Base-by-base conservation (phyloP, 148 eudicot species). In the Heliosperma pusillum region DNA sequence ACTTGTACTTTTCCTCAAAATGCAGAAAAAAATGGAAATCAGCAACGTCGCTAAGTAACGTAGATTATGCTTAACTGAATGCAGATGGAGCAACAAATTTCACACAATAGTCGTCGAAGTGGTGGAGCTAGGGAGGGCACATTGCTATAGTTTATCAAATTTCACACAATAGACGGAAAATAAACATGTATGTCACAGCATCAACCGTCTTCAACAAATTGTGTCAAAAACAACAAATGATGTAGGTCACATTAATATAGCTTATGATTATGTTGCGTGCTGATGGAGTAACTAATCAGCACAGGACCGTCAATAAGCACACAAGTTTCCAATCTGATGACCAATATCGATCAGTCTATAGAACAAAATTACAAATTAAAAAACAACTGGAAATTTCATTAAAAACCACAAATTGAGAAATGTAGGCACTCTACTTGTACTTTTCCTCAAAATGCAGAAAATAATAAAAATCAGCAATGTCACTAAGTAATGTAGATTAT, bases 301-400 rank as follows among this genome's bases (percentile, higher is more conserved):
- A 78, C 80, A 78, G 75, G 80, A 72, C 74, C 79, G 74, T 77
- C 79, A 22, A 76, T 76, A 76, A 76, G 78, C 78, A 76, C 78
- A 76, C 4, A 40, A n/a, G 16, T 67, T 21, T 10, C 13, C 52
- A 40, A n/a, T 20, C 27, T 0, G 26, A 63, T 63, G 16, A 21
- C 10, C 3, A 58, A 58, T 7, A 58, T 5, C 1, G 2, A 7
- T n/a, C n/a, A n/a, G 10, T 58, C 62, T 7, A 8, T 17, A n/a
- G 62, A 58, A 58, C 19, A 63, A 5, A 27, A 9, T 0, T 16
- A 4, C 3, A 2, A 29, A n/a, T n/a, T n/a, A n/a, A n/a, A n/a
- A 29, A 29, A 29, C 1, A 1, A 3, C 1, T 6, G 42, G 42
- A 36, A 36, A 36, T 36, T 36, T 36, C 7, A 29, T 29, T 3